Base-by-base conservation (phyloP, 2,329 filamentous ascomycete species). In the Lizonia empirigonia region DNA sequence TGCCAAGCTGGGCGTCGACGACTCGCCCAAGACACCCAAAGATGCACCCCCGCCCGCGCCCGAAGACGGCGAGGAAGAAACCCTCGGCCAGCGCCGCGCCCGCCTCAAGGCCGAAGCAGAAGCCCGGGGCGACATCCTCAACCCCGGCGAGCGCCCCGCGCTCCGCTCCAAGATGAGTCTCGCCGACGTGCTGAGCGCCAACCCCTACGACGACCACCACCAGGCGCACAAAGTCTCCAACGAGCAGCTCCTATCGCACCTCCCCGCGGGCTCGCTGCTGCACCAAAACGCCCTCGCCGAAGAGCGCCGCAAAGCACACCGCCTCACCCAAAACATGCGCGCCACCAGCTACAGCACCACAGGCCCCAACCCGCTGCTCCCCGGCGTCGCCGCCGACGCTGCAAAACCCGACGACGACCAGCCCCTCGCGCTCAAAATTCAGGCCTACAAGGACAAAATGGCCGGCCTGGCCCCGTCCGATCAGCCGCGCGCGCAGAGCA, bases 31-130 rank as follows among this genome's bases (percentile, higher is more conserved):
- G 50, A 58, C 13, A 44, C 44, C 58, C 2, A 64, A 68, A 15
- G 62, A 64, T 32, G 62, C 65, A 12, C 49, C 60, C 6, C 56
- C 68, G 2, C 55, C 61, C 3, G 45, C 46, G 6, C 42, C 39
- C 12, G 45, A 37, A 23, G 61, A 64, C 4, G 69, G 64, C 15
- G 87, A 86, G 58, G 87, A 91, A 61, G 90, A 94, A 68, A 93
- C 90, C 0, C 78, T 94, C 0, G 90, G 89, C 8, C 88, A 93
- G 70, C 85, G 90, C 9, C 85, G 89, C 0, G 85, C 84, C 22
- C 83, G 90, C 20, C 78, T 94, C 1, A 88, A 91, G 68, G 85
- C 85, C 20, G 86, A 89, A 71, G 86, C 86, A 6, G 81, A 83
- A 22, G 81, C 83, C 4, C 60, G 54, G 75, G 78, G 33, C 18